These are phyloP conservation scores for Stipa capillata DNA, from an alignment of 176 grass and related monocot genomes.

Conservation along the genomic window DNA sequence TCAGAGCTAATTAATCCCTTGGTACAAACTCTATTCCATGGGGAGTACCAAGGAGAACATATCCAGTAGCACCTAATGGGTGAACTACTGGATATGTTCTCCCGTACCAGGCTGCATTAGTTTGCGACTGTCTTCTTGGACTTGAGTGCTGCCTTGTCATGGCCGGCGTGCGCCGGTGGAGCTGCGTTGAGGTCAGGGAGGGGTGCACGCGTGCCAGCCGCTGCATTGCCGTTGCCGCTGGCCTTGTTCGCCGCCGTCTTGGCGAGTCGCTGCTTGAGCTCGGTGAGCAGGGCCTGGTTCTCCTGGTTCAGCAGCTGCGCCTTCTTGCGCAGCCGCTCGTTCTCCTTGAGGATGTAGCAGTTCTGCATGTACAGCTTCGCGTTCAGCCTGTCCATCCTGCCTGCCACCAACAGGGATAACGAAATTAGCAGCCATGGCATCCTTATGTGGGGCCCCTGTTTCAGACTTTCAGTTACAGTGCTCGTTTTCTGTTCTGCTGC, in stretches of 20 bases:
- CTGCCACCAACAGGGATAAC: not conserved
- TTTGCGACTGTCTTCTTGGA: conserved; percentile 24
- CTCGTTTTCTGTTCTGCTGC: not conserved
- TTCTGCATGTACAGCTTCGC: conserved; percentile 79
- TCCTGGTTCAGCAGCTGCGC: conserved; percentile 72
- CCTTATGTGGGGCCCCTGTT: not conserved
- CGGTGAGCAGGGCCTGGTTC: conserved; percentile 62
- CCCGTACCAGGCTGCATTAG: not conserved
- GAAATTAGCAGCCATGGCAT: not conserved
- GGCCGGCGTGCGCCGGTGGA: not conserved
- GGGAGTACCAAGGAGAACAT: not conserved
- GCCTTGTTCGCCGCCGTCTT: conserved; percentile 6
- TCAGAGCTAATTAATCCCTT: conserved; percentile 18
- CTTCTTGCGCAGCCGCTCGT: conserved; percentile 84
- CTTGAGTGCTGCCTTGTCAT: conserved; percentile 26
- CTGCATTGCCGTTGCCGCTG: not conserved
- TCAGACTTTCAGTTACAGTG: not conserved
- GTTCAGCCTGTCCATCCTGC: conserved; percentile 62
- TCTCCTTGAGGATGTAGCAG: conserved; percentile 81
- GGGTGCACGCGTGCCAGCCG: not conserved
- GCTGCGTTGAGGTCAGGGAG: conserved; percentile 62
- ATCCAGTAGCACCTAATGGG: not conserved
- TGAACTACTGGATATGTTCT: not conserved
- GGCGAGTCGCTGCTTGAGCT: conserved; percentile 69
- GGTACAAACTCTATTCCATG: not conserved